A percentile compares a stretch with the other conserved stretches of the same genome.
Conservation (phyloP, 2,329 filamentous ascomycete genomes). For the Colletotrichum lindemuthianum region DNA sequence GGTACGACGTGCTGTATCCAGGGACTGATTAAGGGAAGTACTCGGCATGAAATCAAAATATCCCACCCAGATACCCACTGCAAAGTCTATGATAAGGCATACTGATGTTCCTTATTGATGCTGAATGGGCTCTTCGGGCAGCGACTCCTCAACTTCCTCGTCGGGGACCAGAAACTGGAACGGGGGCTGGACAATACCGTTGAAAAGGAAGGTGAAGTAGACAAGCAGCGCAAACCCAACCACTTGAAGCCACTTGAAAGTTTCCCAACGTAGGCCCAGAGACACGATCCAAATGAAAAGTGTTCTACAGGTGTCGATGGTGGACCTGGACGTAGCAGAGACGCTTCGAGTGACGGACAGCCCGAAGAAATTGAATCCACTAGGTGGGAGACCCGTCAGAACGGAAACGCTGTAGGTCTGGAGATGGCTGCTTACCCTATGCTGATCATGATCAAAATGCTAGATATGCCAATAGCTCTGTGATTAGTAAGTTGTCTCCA, state of each 20-base stretch:
- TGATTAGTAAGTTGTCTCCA: conserved; percentile 82
- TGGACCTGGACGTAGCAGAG: conserved; percentile 91
- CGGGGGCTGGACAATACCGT: conserved; percentile 89
- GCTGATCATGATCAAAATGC: conserved; percentile 93
- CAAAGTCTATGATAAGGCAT: too few species aligned
- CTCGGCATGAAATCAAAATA: too few species aligned
- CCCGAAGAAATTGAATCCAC: conserved; percentile 98
- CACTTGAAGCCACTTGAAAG: conserved; percentile 97
- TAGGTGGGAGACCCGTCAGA: conserved; percentile 47
- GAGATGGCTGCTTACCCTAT: conserved; percentile 75
- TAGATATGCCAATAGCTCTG: conserved; percentile 77
- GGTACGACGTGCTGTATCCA: too few species aligned
- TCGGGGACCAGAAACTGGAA: conserved; percentile 72
- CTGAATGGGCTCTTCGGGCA: conserved; percentile 87
- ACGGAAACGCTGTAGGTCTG: conserved; percentile 19
- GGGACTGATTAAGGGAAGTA: too few species aligned
- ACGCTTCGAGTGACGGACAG: conserved; percentile 90
- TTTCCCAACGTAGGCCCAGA: conserved; percentile 93
- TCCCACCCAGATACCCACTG: too few species aligned
- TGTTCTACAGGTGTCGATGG: conserved; percentile 96
- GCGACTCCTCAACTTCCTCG: conserved; percentile 68
- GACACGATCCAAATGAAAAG: conserved; percentile 98
- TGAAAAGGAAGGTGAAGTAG: conserved; percentile 97
- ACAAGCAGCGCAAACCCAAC: conserved; percentile 88
- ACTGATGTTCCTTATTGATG: conserved; percentile 52